A percentile compares a stretch with the other conserved stretches of the same genome.
Conservation (phyloP, 1,284 basidiomycete genomes). For the Apiotrichum mycotoxinovorans region DNA sequence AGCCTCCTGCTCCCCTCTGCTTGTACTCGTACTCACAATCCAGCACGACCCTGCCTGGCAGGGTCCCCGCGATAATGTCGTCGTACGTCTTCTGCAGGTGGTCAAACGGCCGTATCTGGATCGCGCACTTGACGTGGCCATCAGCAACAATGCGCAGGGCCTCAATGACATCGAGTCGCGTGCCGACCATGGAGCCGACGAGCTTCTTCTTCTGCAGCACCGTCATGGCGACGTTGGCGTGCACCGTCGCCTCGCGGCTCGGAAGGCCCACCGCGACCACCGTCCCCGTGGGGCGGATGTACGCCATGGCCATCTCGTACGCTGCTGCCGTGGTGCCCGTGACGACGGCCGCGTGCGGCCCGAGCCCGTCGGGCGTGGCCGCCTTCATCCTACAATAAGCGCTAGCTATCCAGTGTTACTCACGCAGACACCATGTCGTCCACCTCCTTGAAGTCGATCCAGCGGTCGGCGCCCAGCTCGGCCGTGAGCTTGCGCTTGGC, state of each 20-base stretch:
- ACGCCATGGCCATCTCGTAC: conserved; percentile 66
- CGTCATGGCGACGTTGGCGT: conserved; percentile 63
- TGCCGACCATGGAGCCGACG: conserved; percentile 71
- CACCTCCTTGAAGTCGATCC: conserved; percentile 67
- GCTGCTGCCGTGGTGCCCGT: conserved; percentile 55
- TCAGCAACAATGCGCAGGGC: conserved; percentile 67
- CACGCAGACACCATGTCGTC: neutral
- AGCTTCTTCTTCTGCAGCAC: conserved; percentile 68
- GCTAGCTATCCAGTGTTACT: neutral
- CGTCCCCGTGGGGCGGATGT: conserved; percentile 60
- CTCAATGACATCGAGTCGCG: conserved; percentile 65
- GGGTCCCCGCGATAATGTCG: conserved; percentile 1
- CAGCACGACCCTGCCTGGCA: conserved; percentile 10
- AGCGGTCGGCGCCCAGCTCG: conserved; percentile 68
- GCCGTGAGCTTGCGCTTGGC: conserved; percentile 64
- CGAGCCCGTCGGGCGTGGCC: conserved; percentile 62
- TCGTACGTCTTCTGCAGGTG: conserved; percentile 48
- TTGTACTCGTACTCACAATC: conserved; percentile 19
- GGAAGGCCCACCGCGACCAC: conserved; percentile 74
- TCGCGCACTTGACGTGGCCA: conserved; percentile 64
- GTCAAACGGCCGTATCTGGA: conserved; percentile 54
- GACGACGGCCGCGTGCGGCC: conserved; percentile 65
- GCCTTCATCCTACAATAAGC: conserved; percentile 46
- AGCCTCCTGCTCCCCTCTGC: no score
- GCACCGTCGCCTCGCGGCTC: conserved; percentile 52